These are phyloP conservation scores for Fusarium goolgardi DNA, from an alignment of 2,329 filamentous ascomycete genomes.

Conservation along the genomic window DNA sequence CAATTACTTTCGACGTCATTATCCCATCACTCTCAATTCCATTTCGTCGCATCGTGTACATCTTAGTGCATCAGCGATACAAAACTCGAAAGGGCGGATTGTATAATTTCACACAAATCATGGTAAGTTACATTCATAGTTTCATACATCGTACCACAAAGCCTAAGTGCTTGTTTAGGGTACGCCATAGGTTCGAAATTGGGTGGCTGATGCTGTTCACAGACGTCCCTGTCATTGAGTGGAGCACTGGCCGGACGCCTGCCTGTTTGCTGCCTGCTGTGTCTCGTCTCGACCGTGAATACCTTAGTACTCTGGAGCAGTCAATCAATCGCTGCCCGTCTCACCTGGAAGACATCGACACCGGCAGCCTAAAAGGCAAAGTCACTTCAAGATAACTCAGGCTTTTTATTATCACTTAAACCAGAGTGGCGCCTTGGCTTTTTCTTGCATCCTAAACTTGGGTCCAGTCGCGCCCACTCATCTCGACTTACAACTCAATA, in stretches of 20 bases:
- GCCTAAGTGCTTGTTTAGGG: not conserved
- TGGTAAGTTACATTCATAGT: not conserved
- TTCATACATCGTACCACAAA: not conserved
- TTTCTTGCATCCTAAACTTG: too few relatives aligned
- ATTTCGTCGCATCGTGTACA: not conserved
- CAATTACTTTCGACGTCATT: not conserved
- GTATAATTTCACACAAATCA: not conserved
- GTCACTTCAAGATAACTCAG: not conserved
- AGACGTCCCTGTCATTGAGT: constrained; percentile 11
- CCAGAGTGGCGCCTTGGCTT: not conserved
- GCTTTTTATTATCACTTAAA: not conserved
- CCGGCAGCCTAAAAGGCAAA: not conserved
- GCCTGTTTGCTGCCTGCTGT: constrained; percentile 36
- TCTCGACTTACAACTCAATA: not conserved
- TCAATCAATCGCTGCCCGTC: not conserved
- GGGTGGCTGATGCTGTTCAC: constrained; percentile 3
- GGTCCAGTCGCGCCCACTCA: not conserved
- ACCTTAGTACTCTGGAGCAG: not conserved
- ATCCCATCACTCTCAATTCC: not conserved
- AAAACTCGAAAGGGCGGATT: not conserved
- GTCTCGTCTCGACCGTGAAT: constrained; percentile 2
- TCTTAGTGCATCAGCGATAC: not conserved
- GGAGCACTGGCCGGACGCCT: constrained; percentile 26
- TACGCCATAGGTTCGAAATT: not conserved
- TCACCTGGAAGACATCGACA: not conserved